Evolutionary conservation across 2,329 filamentous ascomycete species (phyloP).

Genomic region (Venturia asperata): DNA sequence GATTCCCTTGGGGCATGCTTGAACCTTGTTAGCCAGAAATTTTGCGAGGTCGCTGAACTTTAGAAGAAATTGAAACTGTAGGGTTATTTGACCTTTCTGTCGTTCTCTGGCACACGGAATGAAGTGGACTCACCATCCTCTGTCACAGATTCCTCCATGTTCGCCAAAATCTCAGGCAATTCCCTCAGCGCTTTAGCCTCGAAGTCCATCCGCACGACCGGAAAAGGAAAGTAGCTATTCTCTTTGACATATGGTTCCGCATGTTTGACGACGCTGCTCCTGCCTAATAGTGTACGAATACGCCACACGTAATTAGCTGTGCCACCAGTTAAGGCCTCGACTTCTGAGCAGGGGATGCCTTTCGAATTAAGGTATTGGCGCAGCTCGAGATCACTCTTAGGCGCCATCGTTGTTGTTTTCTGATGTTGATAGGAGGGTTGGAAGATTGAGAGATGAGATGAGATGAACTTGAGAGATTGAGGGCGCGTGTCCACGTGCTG

Average conservation of each 20-base stretch:
- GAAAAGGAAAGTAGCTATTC: conserved; percentile 26
- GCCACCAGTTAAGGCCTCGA: conserved; percentile 27
- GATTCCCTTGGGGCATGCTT: background rate
- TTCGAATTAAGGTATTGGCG: conserved; percentile 17
- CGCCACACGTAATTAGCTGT: conserved; percentile 34
- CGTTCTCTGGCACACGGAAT: too few relatives aligned
- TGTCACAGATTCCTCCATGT: background rate
- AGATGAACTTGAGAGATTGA: background rate
- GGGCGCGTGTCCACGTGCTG: background rate
- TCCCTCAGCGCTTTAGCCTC: conserved; percentile 27
- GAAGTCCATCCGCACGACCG: conserved; percentile 30
- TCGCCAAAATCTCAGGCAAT: conserved; percentile 22
- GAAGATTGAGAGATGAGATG: background rate
- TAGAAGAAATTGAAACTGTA: background rate
- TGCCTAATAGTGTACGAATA: conserved; percentile 20
- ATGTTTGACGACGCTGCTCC: conserved; percentile 30
- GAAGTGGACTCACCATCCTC: background rate
- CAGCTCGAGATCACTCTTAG: conserved; percentile 8
- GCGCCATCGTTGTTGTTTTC: conserved; percentile 47
- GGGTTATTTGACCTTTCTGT: background rate
- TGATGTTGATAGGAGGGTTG: background rate
- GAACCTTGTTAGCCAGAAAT: background rate
- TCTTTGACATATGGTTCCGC: conserved; percentile 28
- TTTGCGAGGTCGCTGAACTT: background rate
- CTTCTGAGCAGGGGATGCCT: conserved; percentile 9